Conservation (phyloP, 2,329 filamentous ascomycete species). For the Akanthomyces muscarius region DNA sequence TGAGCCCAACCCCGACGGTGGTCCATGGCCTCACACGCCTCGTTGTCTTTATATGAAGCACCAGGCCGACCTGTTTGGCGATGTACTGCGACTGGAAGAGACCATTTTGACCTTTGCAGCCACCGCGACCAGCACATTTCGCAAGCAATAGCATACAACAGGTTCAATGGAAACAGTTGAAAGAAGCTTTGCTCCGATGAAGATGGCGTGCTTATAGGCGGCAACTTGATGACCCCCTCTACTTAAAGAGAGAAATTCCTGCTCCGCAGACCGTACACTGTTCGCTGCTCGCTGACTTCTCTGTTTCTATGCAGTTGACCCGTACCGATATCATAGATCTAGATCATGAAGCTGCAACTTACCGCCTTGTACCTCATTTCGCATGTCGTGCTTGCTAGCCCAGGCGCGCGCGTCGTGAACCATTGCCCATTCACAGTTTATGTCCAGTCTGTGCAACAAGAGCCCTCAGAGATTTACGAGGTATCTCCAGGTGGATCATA, state of each 20-base stretch:
- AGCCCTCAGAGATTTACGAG: background rate
- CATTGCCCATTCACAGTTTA: background rate
- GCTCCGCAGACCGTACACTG: background rate
- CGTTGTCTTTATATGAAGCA: background rate
- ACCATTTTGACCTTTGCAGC: background rate
- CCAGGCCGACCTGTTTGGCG: background rate
- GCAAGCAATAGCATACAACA: background rate
- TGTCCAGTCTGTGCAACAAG: background rate
- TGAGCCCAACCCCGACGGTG: background rate
- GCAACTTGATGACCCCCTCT: background rate
- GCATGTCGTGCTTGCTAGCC: background rate
- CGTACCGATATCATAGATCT: background rate
- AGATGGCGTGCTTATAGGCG: background rate
- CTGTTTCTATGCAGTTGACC: too few relatives aligned
- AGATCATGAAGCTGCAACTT: background rate
- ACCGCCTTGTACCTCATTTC: background rate
- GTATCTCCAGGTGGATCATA: background rate
- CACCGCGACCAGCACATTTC: background rate
- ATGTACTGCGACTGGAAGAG: background rate
- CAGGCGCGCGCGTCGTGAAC: background rate
- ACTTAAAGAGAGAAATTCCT: background rate
- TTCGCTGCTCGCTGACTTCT: background rate
- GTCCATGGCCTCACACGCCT: background rate
- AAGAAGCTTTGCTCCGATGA: background rate
- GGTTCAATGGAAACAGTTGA: background rate